Evolutionary conservation across 768 basidiomycete species (phyloP), one percentile per base, ranked within the genome.

Genomic region (Kwoniella sp.): DNA sequence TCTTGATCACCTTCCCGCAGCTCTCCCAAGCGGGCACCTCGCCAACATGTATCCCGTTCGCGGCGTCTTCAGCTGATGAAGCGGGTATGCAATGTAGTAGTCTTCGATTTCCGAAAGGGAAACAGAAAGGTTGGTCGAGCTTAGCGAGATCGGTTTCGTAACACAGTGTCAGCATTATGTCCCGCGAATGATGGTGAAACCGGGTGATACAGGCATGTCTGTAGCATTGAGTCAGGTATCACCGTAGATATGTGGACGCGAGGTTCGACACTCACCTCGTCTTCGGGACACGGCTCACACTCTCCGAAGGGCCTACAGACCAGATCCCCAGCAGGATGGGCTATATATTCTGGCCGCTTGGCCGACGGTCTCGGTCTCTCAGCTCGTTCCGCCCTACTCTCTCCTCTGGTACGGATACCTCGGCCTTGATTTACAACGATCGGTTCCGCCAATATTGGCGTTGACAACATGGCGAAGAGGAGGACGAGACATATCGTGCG

Each of bases 31-130:
- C 93, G 2, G 89, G 88, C 0, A 86, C 87, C 81, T 83, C 82
- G 20, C 82, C 82, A 17, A 67, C 58, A 30, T 66, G 60, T 34
- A 66, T 58, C 2, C 65, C 48, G 1, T 55, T 61, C 30, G 37
- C 23, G 12, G 67, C 50, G 28, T 45, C 51, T 7, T 69, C 65
- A n/a, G 65, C 64, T 47, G 73, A 54, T 22, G 73, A 65, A 31
- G 71, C 72, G 20, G 75, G 80, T 34, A 86, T 75, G 66, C 93
- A 97, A 77, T 93, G 93, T 83, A 94, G 85, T 45, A 93, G 85
- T 22, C 91, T 87, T 25, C 94, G 87, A 81, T 94, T 94, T 57
- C 94, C 94, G 76, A 93, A 95, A n/a, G 94, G 93, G 75, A 91
- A 88, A 82, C 93, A 97, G 81, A 90, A 95, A 1, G 93, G 93